These are phyloP conservation scores for Cystobasidium ongulense DNA, from an alignment of 768 basidiomycete species.

Conservation along the genomic window DNA sequence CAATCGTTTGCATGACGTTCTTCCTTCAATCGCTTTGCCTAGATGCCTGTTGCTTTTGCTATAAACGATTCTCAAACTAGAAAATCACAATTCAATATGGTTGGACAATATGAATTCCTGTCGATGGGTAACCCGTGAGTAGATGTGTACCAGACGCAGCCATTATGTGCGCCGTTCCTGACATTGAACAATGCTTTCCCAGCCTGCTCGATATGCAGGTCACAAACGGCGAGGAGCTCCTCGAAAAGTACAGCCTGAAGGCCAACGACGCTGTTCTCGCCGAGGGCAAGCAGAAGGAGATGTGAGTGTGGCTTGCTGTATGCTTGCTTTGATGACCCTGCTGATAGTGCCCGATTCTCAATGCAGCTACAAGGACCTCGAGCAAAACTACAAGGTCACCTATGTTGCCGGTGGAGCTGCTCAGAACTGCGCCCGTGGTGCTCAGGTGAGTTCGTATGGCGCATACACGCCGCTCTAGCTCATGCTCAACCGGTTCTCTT, in stretches of 20 bases:
- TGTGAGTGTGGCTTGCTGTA: conserved; percentile 53
- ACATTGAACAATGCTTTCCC: not conserved
- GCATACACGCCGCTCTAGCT: not conserved
- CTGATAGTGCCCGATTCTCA: not conserved
- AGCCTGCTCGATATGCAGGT: conserved; percentile 71
- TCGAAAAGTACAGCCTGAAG: conserved; percentile 82
- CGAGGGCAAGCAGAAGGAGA: conserved; percentile 72
- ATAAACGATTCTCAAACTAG: not conserved
- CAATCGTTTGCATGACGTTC: not conserved
- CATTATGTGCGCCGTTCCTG: no score
- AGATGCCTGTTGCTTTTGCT: not conserved
- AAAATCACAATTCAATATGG: conserved; percentile 11
- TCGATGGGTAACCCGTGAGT: conserved; percentile 32
- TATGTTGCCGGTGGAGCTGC: conserved; percentile 96
- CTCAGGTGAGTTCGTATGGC: conserved; percentile 60
- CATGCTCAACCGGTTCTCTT: not conserved
- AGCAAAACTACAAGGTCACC: conserved; percentile 62
- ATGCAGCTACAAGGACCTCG: conserved; percentile 76
- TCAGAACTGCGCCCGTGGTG: conserved; percentile 92
- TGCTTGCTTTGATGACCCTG: not conserved
- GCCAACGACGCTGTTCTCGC: conserved; percentile 95
- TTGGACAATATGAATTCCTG: conserved; percentile 18
- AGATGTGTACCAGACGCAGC: not conserved
- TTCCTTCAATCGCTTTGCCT: not conserved
- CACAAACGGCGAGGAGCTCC: conserved; percentile 67